These are phyloP conservation scores for Blastocystis sp. DNA, from an alignment of 352 stramenopile species.

Conservation along the genomic window DNA sequence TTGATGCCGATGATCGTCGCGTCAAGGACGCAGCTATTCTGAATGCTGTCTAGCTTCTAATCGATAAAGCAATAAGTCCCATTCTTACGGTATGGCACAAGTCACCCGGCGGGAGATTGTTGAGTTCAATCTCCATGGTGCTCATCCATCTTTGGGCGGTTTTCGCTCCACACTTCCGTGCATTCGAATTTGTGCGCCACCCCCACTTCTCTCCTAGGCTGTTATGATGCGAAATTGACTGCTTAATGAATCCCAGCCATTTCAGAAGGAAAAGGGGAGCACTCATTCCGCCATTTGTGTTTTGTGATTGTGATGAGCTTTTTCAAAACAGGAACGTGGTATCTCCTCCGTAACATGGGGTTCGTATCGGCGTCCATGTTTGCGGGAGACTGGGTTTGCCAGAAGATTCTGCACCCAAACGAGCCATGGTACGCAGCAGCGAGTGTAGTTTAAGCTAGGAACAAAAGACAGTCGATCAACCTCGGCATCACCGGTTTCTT, in stretches of 20 bases:
- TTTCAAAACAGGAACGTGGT: slow-evolving; percentile 54
- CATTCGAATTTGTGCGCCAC: too few species aligned
- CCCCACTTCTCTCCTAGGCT: too few species aligned
- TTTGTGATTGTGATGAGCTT: slow-evolving; percentile 37
- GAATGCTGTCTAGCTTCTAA: not conserved
- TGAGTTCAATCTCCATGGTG: too few species aligned
- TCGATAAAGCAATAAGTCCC: not conserved
- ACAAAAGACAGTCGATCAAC: slow-evolving; percentile 61
- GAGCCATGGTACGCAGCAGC: slow-evolving; percentile 19
- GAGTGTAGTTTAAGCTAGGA: not conserved
- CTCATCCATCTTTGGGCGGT: too few species aligned
- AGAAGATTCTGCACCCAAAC: slow-evolving; percentile 55
- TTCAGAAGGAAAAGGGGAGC: too few species aligned
- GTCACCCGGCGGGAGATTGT: too few species aligned
- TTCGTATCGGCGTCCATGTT: slow-evolving; percentile 66
- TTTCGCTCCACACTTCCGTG: too few species aligned
- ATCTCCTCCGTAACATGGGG: slow-evolving; percentile 50
- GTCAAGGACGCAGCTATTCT: not conserved
- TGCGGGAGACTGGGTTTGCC: slow-evolving; percentile 33
- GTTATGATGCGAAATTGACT: too few species aligned
- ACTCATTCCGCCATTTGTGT: not conserved
- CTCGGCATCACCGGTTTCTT: slow-evolving; percentile 66
- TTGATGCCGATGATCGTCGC: not conserved
- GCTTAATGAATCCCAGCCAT: too few species aligned
- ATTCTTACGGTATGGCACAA: not conserved